These are phyloP conservation scores for Pleurostoma richardsiae DNA, from an alignment of 2,329 filamentous ascomycete genomes.

Conservation along the genomic window DNA sequence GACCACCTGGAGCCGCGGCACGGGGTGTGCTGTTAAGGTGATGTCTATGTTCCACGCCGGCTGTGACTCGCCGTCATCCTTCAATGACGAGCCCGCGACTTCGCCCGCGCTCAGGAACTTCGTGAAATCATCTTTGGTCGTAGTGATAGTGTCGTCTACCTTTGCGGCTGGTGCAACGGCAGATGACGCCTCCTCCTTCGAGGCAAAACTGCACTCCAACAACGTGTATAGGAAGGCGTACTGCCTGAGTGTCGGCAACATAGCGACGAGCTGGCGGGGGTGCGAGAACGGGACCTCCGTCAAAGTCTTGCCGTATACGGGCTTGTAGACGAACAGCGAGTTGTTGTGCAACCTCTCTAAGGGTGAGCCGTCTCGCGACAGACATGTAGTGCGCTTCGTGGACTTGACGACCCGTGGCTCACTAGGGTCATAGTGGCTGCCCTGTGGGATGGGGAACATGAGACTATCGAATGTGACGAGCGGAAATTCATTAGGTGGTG, in stretches of 20 bases:
- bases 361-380: conserved; percentile 21
- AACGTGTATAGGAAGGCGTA: conserved; percentile 67
- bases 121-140: conserved; percentile 8
- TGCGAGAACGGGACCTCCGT: conserved; percentile 71
- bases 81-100: background rate
- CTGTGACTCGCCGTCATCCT: conserved; percentile 10
- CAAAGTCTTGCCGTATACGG: conserved; percentile 64
- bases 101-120: background rate
- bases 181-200: conserved; percentile 18
- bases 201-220: conserved; percentile 55
- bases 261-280: conserved; percentile 67
- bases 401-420: conserved; percentile 52
- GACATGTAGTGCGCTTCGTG: conserved; percentile 39
- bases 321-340: conserved; percentile 65
- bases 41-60: conserved; percentile 36
- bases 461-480: conserved; percentile 52
- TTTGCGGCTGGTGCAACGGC: conserved; percentile 9
- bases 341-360: conserved; percentile 43
- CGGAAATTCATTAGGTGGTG: conserved; percentile 27
- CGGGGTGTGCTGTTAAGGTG: conserved; percentile 44
- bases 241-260: conserved; percentile 71
- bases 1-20: conserved; percentile 44
- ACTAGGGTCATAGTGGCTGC: conserved; percentile 46
- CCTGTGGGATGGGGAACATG: conserved; percentile 48
- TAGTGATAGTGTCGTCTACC: conserved; percentile 6